Base-by-base conservation (phyloP, 2,329 filamentous ascomycete species). In the Dactylellina sp. region DNA sequence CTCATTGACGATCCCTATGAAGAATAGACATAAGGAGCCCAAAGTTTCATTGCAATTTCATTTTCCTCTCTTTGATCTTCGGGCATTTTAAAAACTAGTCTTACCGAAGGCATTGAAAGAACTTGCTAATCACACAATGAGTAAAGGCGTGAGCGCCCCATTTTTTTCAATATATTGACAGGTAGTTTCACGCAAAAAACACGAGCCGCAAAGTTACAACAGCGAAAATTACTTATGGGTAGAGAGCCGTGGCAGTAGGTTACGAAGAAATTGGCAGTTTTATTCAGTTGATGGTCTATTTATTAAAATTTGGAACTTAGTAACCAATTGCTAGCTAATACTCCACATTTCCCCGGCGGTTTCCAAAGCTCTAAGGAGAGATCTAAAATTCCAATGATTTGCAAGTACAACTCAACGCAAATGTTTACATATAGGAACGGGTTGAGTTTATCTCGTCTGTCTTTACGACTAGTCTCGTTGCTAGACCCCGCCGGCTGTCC, bases 1-100 rank as follows among this genome's bases (percentile, higher is more conserved):
- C 47, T 53, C 22, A 39, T 24, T 55, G 60, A 55, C 49, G 49
- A 25, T 40, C 40, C 53, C 46, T 49, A 24, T 24, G 46, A 24
- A 49, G 16, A 24, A 49, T 22, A 7, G 46, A 49, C 46, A 49
- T 18, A 49, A 49, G 46, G 46, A 49, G 46, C 46, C 46, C 20
- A 49, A 49, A 49, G 40, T 53, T 28, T 35, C 22, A n/a, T 28
- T 53, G 3, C 24, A 32, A 35, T 53, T 53, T 14, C 24, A 25
- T 32, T n/a, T 53, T 37, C 24, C 24, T 53, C 49, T 32, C 28
- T 14, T 50, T 40, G n/a, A 20, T n/a, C n/a, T n/a, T n/a, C n/a
- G n/a, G n/a, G 40, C 40, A 46, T 46, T 46, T 46, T n/a, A 46
- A 46, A n/a, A 46, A 35, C 40, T 46, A 46, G 40, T 46, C 40